Evolutionary conservation across 1,284 basidiomycete species (phyloP).

Genomic region (Microbotryomycetes sp.): DNA sequence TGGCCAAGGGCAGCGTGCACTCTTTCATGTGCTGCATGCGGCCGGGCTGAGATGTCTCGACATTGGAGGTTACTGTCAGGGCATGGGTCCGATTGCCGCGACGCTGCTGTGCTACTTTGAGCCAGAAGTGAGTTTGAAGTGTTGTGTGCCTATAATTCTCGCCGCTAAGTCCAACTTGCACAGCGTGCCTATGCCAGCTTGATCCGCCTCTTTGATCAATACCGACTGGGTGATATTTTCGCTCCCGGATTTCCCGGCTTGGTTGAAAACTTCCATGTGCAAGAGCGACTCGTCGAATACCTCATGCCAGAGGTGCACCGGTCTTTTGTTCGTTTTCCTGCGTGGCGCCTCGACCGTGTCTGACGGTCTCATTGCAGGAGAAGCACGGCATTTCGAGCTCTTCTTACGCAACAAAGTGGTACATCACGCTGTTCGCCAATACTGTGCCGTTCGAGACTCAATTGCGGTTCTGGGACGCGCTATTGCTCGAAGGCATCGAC

Average conservation of each 20-base stretch:
- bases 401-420: slow-evolving; percentile 97
- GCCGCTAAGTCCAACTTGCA: neutral
- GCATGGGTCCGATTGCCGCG: slow-evolving; percentile 96
- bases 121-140: slow-evolving; percentile 53
- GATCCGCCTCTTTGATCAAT: slow-evolving; percentile 77
- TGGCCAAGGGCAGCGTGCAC: slow-evolving; percentile 82
- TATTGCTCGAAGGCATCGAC: slow-evolving; percentile 83
- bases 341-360: neutral
- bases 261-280: slow-evolving; percentile 86
- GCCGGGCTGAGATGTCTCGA: slow-evolving; percentile 53
- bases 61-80: slow-evolving; percentile 79
- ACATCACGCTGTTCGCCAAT: slow-evolving; percentile 86
- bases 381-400: slow-evolving; percentile 84
- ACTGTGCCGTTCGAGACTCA: slow-evolving; percentile 94
- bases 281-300: slow-evolving; percentile 74
- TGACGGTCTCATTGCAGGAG: neutral
- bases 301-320: slow-evolving; percentile 82
- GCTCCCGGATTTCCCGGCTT: slow-evolving; percentile 92
- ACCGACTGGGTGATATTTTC: slow-evolving; percentile 82
- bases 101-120: slow-evolving; percentile 89
- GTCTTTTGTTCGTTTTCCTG: slow-evolving; percentile 53
- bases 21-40: slow-evolving; percentile 90
- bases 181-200: slow-evolving; percentile 72
- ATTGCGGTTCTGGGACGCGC: slow-evolving; percentile 88
- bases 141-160: neutral